A percentile compares a stretch with the other conserved stretches of the same genome.
These are phyloP conservation scores for Talaromyces funiculosus DNA, from an alignment of 2,329 filamentous ascomycete genomes.

Conservation along the genomic window DNA sequence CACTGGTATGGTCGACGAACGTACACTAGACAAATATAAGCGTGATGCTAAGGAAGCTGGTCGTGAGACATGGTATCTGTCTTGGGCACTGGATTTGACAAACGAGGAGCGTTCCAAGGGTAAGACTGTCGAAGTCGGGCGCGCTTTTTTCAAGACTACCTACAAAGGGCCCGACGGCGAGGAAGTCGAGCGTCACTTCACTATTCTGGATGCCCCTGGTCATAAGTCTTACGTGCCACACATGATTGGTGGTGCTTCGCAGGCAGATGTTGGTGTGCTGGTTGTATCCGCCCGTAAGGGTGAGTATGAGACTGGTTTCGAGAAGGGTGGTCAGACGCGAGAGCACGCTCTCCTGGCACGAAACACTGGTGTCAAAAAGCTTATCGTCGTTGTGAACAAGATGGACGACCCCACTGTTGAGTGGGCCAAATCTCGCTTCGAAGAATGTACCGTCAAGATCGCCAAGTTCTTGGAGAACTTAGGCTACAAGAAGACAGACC, in stretches of 20 bases:
- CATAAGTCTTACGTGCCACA: conserved; percentile 97
- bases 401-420: conserved; percentile 97
- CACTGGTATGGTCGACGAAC: conserved; percentile 98
- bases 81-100: conserved; percentile 95
- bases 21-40: conserved; percentile 98
- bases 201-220: conserved; percentile 90
- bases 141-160: conserved; percentile 85
- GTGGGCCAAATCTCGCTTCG: conserved; percentile 89
- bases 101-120: conserved; percentile 95
- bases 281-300: conserved; percentile 96
- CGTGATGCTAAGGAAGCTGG: conserved; percentile 92
- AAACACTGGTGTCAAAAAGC: conserved; percentile 96
- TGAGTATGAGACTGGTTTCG: conserved; percentile 98
- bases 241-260: conserved; percentile 95
- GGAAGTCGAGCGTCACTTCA: conserved; percentile 91
- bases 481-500: conserved; percentile 92
- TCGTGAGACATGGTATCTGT: conserved; percentile 97
- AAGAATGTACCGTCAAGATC: conserved; percentile 89
- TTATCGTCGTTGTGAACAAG: conserved; percentile 94
- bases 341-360: conserved; percentile 98
- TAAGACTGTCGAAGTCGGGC: conserved; percentile 95
- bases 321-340: conserved; percentile 90
- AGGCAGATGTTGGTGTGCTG: conserved; percentile 88
- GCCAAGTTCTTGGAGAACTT: conserved; percentile 81
- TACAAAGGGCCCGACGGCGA: conserved; percentile 32